Base-by-base conservation (phyloP, 83 land plant genomes). In the Isoetes engelmannii region DNA sequence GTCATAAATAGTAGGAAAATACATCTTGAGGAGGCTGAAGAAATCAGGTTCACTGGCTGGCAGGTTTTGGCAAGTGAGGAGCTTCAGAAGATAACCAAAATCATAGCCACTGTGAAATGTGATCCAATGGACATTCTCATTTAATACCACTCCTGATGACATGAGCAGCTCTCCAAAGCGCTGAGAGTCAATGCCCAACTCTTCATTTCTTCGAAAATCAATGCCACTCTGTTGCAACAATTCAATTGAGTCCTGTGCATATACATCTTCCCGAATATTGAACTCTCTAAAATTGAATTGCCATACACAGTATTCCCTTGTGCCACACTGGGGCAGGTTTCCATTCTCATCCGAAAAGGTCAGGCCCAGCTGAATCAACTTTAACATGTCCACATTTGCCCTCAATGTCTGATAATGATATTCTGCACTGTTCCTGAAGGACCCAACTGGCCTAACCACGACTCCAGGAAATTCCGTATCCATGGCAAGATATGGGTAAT, bases 401-500 rank as follows among this genome's bases (percentile, higher is more conserved):
- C 75, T 21, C 7, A 59, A 18, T 9, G 62, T 59, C 20, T 59
- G 62, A 18, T 59, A 59, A 37, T 59, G 18, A 18, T 12, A 73
- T 47, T 73, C 75, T 53, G 75, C 75, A 50, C 56, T 67, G 73
- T 54, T 73, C 73, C 55, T 66, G 75, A 73, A 73, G 69, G 55
- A 67, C 20, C 75, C 75, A 56, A 73, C 75, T 7, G 75, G 75
- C 15, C 75, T 49, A 54, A 73, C 75, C 73, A 73, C 75, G 58
- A 73, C 75, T 6, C 75, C 75, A 8, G 75, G 75, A 50, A 73
- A 73, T 73, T 73, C 75, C 19, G 75, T 73, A 48, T 73, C 75
- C 75, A 73, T 73, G 1, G 75, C 75, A 58, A 73, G 46, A 43
- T 48, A 67, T 43, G 75, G 75, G 8, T 67, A 73, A 13, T 73